Conservation (phyloP, 345 rosid genomes). For the Clausena lansium region DNA sequence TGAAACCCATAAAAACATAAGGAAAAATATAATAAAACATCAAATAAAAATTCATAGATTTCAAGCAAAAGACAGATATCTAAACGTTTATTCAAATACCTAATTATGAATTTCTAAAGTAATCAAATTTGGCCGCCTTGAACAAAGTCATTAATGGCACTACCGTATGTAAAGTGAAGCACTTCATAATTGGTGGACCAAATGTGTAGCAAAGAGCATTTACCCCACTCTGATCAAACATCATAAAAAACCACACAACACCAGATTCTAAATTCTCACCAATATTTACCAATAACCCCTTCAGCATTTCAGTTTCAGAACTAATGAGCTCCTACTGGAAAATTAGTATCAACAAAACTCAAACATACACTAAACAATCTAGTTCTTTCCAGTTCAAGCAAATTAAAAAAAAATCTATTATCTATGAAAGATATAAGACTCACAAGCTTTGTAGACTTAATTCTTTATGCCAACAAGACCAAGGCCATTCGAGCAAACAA, state of each 20-base stretch:
- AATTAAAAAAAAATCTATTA: no score
- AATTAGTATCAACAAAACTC: background rate
- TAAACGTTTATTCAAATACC: background rate
- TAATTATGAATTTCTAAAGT: no score
- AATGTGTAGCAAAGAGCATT: background rate
- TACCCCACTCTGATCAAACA: background rate
- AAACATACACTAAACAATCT: background rate
- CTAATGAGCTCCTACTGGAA: background rate
- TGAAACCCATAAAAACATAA: background rate
- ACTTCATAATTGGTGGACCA: background rate
- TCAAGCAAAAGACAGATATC: background rate
- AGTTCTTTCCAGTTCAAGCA: background rate
- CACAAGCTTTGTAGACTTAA: background rate
- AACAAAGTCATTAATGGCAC: background rate
- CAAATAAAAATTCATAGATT: background rate
- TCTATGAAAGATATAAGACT: background rate
- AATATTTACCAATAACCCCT: background rate
- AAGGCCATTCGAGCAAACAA: conserved; percentile 2
- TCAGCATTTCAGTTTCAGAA: background rate
- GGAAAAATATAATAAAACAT: background rate
- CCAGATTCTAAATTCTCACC: background rate
- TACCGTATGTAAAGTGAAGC: background rate
- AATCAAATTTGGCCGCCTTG: background rate
- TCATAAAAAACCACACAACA: background rate
- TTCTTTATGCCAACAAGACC: background rate